Base-by-base conservation (phyloP, 768 basidiomycete genomes). In the Termitomyces sp. region DNA sequence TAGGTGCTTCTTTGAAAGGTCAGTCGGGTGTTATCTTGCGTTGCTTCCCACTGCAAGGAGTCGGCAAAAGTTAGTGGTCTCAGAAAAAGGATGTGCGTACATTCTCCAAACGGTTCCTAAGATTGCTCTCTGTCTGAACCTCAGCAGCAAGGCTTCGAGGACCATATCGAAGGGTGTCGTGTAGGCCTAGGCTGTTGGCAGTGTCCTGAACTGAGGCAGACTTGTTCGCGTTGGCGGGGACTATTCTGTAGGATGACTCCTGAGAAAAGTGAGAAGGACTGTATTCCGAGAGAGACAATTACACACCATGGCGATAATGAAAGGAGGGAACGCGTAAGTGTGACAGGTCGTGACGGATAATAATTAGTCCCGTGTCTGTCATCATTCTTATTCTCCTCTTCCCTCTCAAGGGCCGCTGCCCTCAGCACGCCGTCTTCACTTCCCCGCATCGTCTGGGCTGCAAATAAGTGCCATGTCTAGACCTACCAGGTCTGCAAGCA, bases 101-200 rank as follows among this genome's bases (percentile, higher is more conserved):
- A 63, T 86, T 88, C 66, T 90, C 83, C 30, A 98, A 74, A 48
- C 96, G 80, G 6, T 80, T 74, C 71, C 86, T 85, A 46, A 97
- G 67, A 5, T 78, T 74, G 65, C 79, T 79, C 36, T 79, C 78
- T 10, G 84, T 77, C 60, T 86, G 82, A 11, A 86, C 77, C 65
- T 94, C 88, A 20, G 87, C 80, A 0, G 89, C 88, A 60, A 98
- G 80, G 65, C 79, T 92, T 58, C 89, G 83, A 22, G 87, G 85
- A 3, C 96, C 96, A 72, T 95, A 85, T 52, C 84, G 80, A 55
- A 99, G 80, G 3, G 91, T 85, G 70, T 98, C 94, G 70, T 97
- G 96, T 1, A 94, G 78, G 41, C 94, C 95, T 54, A 92, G 74
- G 61, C 79, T 79, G 71, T 88, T 89, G 53, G 84, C 80, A 6